These are phyloP conservation scores for Shiraia sp. DNA, from an alignment of 2,329 filamentous ascomycete species.

Conservation along the genomic window DNA sequence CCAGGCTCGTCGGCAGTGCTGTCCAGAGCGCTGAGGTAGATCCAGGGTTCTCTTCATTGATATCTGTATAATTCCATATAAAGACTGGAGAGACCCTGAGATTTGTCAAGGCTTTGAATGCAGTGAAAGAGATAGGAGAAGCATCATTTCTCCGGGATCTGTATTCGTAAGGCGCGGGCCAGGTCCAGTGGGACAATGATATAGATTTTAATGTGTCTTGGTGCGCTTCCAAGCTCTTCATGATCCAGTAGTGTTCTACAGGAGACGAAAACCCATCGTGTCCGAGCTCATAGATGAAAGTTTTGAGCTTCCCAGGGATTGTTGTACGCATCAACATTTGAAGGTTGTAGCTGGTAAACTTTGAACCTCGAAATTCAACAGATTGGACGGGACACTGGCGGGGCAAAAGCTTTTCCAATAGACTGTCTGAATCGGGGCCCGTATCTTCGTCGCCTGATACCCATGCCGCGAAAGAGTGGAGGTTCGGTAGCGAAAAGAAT, in stretches of 20 bases:
- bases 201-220: constrained; percentile 3
- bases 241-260: constrained; percentile 1
- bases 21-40: constrained; percentile 1
- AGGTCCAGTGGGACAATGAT: constrained; percentile 1
- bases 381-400: constrained; percentile 3
- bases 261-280: background rate
- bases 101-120: constrained; percentile 4
- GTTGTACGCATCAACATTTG: constrained; percentile 1
- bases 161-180: constrained; percentile 4
- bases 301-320: constrained; percentile 12
- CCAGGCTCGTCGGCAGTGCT: constrained; percentile 2
- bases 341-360: constrained; percentile 1
- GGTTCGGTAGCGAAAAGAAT: constrained; percentile 2
- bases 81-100: constrained; percentile 9
- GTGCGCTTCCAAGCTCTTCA: constrained; percentile 5
- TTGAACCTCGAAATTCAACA: constrained; percentile 4
- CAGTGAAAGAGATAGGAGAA: background rate
- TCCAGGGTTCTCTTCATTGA: background rate
- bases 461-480: constrained; percentile 5
- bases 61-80: constrained; percentile 4
- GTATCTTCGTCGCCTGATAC: constrained; percentile 2
- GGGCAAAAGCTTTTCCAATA: constrained; percentile 1
- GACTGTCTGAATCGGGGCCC: background rate
- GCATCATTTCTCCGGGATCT: background rate
- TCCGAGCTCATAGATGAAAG: constrained; percentile 11